Conservation (phyloP, 1,284 basidiomycete species). For the Wallemia mellicola region DNA sequence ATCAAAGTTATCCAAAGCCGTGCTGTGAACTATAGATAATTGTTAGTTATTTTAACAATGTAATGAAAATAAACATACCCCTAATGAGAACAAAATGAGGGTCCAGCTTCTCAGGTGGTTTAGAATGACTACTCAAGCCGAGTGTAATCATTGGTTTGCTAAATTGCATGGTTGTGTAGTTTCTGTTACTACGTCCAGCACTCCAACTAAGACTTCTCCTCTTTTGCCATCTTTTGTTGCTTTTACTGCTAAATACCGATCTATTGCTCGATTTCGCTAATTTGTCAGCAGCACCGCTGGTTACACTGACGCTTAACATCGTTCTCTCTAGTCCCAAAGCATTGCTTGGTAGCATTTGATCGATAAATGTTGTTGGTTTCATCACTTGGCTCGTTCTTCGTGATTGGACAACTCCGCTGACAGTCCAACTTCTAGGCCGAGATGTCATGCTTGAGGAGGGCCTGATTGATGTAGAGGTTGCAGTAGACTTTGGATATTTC, state of each 20-base stretch:
- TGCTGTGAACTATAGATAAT: not conserved
- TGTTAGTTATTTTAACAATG: not conserved
- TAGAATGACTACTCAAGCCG: not conserved
- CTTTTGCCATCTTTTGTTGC: no score
- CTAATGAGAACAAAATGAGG: not conserved
- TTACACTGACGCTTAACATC: not conserved
- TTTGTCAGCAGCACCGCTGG: not conserved
- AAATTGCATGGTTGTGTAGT: not conserved
- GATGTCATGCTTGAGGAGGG: not conserved
- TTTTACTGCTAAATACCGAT: no score
- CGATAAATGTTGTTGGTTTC: not conserved
- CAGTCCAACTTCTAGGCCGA: not conserved
- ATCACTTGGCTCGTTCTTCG: not conserved
- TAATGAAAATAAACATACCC: not conserved
- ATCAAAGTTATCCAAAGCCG: not conserved
- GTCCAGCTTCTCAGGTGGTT: not conserved
- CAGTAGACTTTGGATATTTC: not conserved
- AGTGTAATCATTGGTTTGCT: not conserved
- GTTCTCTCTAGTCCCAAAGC: not conserved
- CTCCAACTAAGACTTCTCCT: not conserved
- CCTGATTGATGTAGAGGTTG: not conserved
- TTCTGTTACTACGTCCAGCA: not conserved
- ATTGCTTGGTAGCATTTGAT: not conserved
- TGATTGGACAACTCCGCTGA: not conserved
- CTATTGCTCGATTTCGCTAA: not conserved